These are phyloP conservation scores for Melaleuca alternifolia DNA, from an alignment of 345 rosid species.

Conservation along the genomic window DNA sequence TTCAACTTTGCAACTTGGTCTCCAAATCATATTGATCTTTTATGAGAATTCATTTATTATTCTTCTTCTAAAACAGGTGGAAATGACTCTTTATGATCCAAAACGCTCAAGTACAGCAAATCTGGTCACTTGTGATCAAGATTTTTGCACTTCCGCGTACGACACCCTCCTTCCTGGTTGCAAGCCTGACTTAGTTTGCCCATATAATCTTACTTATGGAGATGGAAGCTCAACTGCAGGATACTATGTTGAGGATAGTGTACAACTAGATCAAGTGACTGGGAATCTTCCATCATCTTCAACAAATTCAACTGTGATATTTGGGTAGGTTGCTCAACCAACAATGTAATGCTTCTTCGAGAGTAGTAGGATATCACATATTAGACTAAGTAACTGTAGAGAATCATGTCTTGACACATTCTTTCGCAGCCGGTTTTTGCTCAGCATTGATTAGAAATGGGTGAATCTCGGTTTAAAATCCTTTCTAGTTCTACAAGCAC, in stretches of 20 bases:
- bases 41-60: not conserved
- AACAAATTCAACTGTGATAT: constrained; percentile 39
- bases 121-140: constrained; percentile 39
- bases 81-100: constrained; percentile 42
- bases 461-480: not conserved
- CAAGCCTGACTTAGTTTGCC: constrained; percentile 29
- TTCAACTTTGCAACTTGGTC: not conserved
- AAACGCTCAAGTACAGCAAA: constrained; percentile 31
- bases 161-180: constrained; percentile 39
- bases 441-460: not conserved
- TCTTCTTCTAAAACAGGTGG: constrained; percentile 29
- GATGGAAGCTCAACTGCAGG: constrained; percentile 79
- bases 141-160: constrained; percentile 42
- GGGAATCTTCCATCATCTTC: constrained; percentile 41
- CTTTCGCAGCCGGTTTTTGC: not conserved
- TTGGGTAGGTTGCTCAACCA: constrained; percentile 44
- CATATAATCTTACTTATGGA: constrained; percentile 58
- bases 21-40: not conserved
- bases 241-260: constrained; percentile 46
- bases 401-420: not conserved
- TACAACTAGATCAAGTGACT: constrained; percentile 36
- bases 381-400: not conserved
- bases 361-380: not conserved
- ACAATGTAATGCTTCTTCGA: not conserved
- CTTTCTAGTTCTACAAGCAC: not conserved